Evolutionary conservation across 2,329 filamentous ascomycete genomes (phyloP), one percentile per base, ranked within the genome.

Genomic region (Neonectria neomacrospora): DNA sequence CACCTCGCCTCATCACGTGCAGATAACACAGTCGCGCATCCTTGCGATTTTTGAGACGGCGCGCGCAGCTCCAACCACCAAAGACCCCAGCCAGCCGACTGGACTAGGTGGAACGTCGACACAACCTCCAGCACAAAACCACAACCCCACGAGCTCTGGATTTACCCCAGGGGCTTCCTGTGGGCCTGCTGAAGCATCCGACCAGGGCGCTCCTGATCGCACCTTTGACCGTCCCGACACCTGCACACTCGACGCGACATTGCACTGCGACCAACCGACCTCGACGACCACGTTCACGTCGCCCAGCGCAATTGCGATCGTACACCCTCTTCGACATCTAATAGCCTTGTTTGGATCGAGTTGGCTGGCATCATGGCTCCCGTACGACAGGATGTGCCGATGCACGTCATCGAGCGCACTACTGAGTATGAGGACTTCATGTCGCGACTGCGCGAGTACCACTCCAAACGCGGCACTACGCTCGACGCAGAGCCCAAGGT

Each of bases 401-500:
- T 75, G 69, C 80, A 82, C 72, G 64, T 74, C 57, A 87, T 90
- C 77, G 85, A 89, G 56, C 83, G 84, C 61, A 89, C 87, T 3
- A 80, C 86, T 54, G 92, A 96, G 79, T 93, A 93, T 79, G 86
- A 90, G 59, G 88, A 91, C 45, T 96, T 97, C 77, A 91, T 96
- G 74, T 83, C 86, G 70, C 88, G 90, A 73, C 81, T 96, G 60
- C 85, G 83, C 54, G 87, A 84, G 50, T 96, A 93, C 75, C 93
- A 96, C 78, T 85, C 90, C 71, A 88, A 92, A 77, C 88, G 93
- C 80, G 93, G 93, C 58, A 96, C 92, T 8, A 80, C 84, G 61
- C 88, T 97, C 70, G 93, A 96, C 65, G 85, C 90, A 30, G 91
- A 94, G 76, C 93, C 93, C 54, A 94, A 92, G 80, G 88, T 96